Evolutionary conservation across 345 rosid species (phyloP), one percentile per base, ranked within the genome.

Genomic region (Heritiera fomes): DNA sequence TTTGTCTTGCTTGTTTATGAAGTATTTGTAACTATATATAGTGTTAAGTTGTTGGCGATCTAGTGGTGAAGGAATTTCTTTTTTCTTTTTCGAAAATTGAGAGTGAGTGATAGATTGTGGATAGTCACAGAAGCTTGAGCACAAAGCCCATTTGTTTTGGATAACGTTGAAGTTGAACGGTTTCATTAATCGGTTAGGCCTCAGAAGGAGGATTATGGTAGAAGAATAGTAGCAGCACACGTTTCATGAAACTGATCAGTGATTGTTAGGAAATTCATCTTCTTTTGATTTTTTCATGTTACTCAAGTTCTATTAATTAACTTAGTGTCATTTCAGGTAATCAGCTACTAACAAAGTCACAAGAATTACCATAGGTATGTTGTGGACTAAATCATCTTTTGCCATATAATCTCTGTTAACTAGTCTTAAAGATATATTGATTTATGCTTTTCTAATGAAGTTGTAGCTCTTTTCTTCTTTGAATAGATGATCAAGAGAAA

Each of bases 401-500:
- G 13, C 32, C 32, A 3, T 59, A 23, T 6, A 55, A 53, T 15
- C 15, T 15, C 30, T 47, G 47, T 8, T 38, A 5, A 47, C 10
- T 12, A 12, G 45, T 14, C 28, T 66, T 41, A 38, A 12, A 40
- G n/a, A 66, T 40, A n/a, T 38, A 28, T 34, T 30, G 10, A 43
- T 49, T 60, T 59, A 12, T 75, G 7, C 1, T 30, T 32, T 17
- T 0, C 14, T 50, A 13, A 52, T n/a, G 10, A 20, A 8, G 34
- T 60, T 66, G 7, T 66, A 8, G 58, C 12, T 46, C 3, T 6
- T 53, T 15, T 53, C 15, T 7, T 4, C 13, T 9, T 17, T 8
- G 2, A 7, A 14, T 56, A 64, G 75, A 61, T 79, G 74, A 53
- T 75, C 14, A 80, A 41, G 77, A 85, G 47, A 77, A 78, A 45